phyloP scores from a whole-genome alignment of 2,329 filamentous ascomycete species.

The Xylariaceae sp. region DNA sequence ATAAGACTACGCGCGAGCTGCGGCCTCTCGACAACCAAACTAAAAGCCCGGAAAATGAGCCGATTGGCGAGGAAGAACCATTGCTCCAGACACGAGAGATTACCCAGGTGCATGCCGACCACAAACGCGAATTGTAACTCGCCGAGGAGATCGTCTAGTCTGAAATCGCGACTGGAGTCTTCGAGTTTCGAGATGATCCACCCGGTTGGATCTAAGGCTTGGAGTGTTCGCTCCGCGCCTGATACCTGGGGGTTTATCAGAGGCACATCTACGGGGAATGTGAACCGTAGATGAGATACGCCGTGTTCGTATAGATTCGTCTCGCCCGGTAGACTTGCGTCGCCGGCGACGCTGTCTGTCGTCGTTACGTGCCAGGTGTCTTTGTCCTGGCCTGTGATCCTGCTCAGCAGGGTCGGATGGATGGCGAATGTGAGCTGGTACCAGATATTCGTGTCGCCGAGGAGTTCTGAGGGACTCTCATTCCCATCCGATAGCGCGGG shows the following conservation, averaged over 20 bases:
- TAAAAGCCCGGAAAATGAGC: constrained; percentile 47
- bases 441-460: constrained; percentile 43
- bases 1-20: constrained; percentile 44
- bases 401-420: constrained; percentile 39
- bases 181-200: constrained; percentile 42
- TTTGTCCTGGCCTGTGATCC: constrained; percentile 40
- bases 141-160: constrained; percentile 46
- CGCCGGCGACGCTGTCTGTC: constrained; percentile 46
- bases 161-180: background rate
- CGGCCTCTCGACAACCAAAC: constrained; percentile 41
- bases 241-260: too few relatives aligned
- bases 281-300: constrained; percentile 25
- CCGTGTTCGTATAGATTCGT: constrained; percentile 35
- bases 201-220: constrained; percentile 42
- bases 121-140: constrained; percentile 58
- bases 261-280: constrained; percentile 27
- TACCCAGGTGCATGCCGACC: constrained; percentile 52
- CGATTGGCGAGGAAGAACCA: constrained; percentile 54
- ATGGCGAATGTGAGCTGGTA: constrained; percentile 46
- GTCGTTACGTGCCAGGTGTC: constrained; percentile 50
- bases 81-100: constrained; percentile 55
- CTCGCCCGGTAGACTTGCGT: constrained; percentile 37
- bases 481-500: constrained; percentile 14
- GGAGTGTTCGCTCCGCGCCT: too few relatives aligned
- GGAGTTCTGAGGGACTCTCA: constrained; percentile 25